Conservation (phyloP, 2,329 filamentous ascomycete genomes). For the Myrmaecium sp. region DNA sequence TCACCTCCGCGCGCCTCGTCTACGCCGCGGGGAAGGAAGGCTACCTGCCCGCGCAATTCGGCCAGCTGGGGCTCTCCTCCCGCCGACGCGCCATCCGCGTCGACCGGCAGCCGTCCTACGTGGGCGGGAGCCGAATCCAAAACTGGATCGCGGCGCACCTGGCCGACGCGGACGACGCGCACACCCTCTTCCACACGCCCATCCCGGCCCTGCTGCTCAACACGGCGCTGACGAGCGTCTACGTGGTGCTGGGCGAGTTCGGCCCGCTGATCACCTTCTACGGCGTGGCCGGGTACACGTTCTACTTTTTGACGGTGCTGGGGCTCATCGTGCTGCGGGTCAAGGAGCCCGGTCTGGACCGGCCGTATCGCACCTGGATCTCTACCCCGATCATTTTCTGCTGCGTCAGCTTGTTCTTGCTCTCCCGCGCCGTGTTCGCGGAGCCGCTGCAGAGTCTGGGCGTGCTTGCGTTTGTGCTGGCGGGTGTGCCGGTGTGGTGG, state of each 20-base stretch:
- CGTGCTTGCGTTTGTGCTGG: constrained; percentile 69
- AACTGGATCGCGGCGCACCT: constrained; percentile 16
- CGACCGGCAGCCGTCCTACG: constrained; percentile 1
- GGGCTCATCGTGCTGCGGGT: constrained; percentile 84
- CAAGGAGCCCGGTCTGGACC: constrained; percentile 68
- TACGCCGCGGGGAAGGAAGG: constrained; percentile 93
- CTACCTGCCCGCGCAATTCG: constrained; percentile 72
- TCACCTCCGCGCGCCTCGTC: constrained; percentile 79
- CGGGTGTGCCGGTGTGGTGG: constrained; percentile 76
- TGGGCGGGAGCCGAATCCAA: neutral
- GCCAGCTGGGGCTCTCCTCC: constrained; percentile 55
- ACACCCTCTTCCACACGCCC: constrained; percentile 87
- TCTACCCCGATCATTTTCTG: constrained; percentile 95
- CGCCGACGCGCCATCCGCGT: constrained; percentile 7
- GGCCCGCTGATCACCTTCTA: constrained; percentile 88
- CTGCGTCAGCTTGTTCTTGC: constrained; percentile 85
- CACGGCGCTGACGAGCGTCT: constrained; percentile 50
- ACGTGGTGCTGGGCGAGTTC: constrained; percentile 80
- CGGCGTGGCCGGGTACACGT: constrained; percentile 89
- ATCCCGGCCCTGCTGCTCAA: constrained; percentile 83
- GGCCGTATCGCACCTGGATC: constrained; percentile 94
- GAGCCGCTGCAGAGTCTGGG: constrained; percentile 80
- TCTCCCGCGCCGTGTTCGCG: constrained; percentile 76
- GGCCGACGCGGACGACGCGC: constrained; percentile 50
- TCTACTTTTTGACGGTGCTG: constrained; percentile 91